Percentiles rank a stretch among this genome's conserved stretches.
These are phyloP conservation scores for Boletus insuetus DNA, from an alignment of 768 basidiomycete species.

Conservation along the genomic window DNA sequence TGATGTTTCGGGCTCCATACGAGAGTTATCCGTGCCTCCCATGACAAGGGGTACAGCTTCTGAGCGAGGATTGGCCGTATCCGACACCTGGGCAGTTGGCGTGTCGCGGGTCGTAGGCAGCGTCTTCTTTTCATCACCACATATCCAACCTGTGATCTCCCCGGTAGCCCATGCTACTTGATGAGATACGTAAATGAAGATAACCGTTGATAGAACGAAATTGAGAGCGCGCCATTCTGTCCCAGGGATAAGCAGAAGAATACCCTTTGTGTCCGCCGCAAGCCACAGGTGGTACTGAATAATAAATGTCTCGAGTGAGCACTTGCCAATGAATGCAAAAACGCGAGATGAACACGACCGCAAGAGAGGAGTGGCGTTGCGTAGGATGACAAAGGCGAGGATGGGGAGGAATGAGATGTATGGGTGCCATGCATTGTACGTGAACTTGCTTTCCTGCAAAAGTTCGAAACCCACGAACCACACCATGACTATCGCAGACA, in stretches of 20 bases:
- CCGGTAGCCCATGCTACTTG: constrained; percentile 74
- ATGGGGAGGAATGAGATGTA: constrained; percentile 83
- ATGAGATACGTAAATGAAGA: constrained; percentile 82
- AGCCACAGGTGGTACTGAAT: constrained; percentile 89
- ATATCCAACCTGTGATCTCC: constrained; percentile 61
- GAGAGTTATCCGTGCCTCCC: neutral
- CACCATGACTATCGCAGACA: constrained; percentile 51
- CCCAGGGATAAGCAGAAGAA: constrained; percentile 77
- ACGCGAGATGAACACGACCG: constrained; percentile 65
- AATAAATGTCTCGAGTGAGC: constrained; percentile 90
- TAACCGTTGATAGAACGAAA: constrained; percentile 66
- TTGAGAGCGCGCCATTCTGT: constrained; percentile 73
- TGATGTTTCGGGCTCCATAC: constrained; percentile 37
- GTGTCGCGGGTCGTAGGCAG: constrained; percentile 19
- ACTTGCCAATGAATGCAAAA: constrained; percentile 82
- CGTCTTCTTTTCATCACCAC: constrained; percentile 34
- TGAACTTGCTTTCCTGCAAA: constrained; percentile 70
- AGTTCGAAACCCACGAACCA: constrained; percentile 89
- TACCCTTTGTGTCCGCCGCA: constrained; percentile 78
- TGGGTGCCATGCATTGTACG: constrained; percentile 84
- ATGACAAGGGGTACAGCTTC: constrained; percentile 12
- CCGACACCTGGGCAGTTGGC: neutral
- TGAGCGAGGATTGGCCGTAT: neutral
- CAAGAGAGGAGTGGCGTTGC: constrained; percentile 70
- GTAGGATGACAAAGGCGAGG: constrained; percentile 66